phyloP scores from a whole-genome alignment of 2,329 filamentous ascomycete species.

The Alternaria burnsii region DNA sequence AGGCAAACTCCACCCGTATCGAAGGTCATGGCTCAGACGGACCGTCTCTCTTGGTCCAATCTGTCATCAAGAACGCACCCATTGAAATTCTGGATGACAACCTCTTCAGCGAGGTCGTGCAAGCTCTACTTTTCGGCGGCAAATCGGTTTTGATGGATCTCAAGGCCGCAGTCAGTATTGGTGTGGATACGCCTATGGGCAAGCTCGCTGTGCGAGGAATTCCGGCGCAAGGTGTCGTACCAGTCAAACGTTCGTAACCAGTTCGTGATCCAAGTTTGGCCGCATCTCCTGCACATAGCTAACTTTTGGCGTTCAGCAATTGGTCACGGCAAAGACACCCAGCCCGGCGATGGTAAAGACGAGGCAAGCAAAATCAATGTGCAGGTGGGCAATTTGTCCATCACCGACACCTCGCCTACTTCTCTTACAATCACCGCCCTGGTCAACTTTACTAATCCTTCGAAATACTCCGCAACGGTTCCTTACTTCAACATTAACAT shows the following conservation, averaged over 20 bases:
- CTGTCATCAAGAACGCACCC: constrained; percentile 79
- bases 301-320: constrained; percentile 48
- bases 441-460: constrained; percentile 90
- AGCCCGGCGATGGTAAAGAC: constrained; percentile 42
- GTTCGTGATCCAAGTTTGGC: constrained; percentile 51
- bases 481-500: constrained; percentile 82
- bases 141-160: constrained; percentile 76
- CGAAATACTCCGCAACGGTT: constrained; percentile 81
- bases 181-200: constrained; percentile 82
- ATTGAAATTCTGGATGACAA: constrained; percentile 82
- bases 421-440: constrained; percentile 75
- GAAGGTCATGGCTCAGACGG: constrained; percentile 65
- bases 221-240: constrained; percentile 82
- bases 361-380: constrained; percentile 65
- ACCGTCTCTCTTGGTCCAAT: constrained; percentile 75
- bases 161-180: constrained; percentile 81
- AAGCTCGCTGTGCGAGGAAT: constrained; percentile 82
- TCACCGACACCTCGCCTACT: constrained; percentile 75
- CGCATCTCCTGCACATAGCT: constrained; percentile 33
- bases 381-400: constrained; percentile 73
- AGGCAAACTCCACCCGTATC: constrained; percentile 79
- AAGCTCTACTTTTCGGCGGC: constrained; percentile 78
- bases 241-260: constrained; percentile 89
- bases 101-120: constrained; percentile 81
- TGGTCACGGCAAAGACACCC: constrained; percentile 57